These are phyloP conservation scores for Tylopilus rubrobrunneus DNA, from an alignment of 768 basidiomycete species.

Conservation along the genomic window DNA sequence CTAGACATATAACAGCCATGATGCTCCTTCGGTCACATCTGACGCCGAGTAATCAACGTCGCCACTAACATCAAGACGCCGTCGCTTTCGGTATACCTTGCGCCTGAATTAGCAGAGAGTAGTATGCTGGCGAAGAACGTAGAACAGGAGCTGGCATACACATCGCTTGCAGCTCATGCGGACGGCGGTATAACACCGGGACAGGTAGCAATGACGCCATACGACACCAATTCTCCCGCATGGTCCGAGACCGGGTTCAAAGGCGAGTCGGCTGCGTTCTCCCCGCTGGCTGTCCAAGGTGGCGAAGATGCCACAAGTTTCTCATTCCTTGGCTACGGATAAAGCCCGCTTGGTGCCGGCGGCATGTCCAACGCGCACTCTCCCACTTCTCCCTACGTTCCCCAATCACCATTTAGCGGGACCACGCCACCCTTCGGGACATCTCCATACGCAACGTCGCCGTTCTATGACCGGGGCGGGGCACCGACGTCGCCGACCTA, in stretches of 20 bases:
- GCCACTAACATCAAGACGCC: slow-evolving; percentile 99
- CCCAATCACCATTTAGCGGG: slow-evolving; percentile 79
- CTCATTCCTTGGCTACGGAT: slow-evolving; percentile 72
- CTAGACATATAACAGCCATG: slow-evolving; percentile 28
- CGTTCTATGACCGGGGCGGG: slow-evolving; percentile 68
- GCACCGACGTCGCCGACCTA: slow-evolving; percentile 77
- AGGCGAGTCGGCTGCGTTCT: slow-evolving; percentile 87
- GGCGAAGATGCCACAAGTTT: slow-evolving; percentile 81
- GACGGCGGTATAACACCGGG: slow-evolving; percentile 91
- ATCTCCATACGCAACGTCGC: slow-evolving; percentile 78
- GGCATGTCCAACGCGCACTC: slow-evolving; percentile 89
- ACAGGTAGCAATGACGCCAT: slow-evolving; percentile 94
- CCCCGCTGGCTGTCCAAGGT: slow-evolving; percentile 82
- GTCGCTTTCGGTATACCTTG: slow-evolving; percentile 87
- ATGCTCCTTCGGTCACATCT: slow-evolving; percentile 6
- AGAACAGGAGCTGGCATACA: slow-evolving; percentile 90
- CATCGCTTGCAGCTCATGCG: slow-evolving; percentile 75
- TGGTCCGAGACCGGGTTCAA: slow-evolving; percentile 76
- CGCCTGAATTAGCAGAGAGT: slow-evolving; percentile 62
- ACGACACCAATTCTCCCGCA: slow-evolving; percentile 86
- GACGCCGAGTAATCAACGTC: slow-evolving; percentile 95
- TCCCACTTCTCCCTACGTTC: slow-evolving; percentile 86
- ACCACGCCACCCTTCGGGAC: slow-evolving; percentile 80
- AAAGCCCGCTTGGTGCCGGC: slow-evolving; percentile 79
- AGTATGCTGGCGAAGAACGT: slow-evolving; percentile 74